Base-by-base conservation (phyloP, 2,329 filamentous ascomycete species). In the Colletotrichum sp. region DNA sequence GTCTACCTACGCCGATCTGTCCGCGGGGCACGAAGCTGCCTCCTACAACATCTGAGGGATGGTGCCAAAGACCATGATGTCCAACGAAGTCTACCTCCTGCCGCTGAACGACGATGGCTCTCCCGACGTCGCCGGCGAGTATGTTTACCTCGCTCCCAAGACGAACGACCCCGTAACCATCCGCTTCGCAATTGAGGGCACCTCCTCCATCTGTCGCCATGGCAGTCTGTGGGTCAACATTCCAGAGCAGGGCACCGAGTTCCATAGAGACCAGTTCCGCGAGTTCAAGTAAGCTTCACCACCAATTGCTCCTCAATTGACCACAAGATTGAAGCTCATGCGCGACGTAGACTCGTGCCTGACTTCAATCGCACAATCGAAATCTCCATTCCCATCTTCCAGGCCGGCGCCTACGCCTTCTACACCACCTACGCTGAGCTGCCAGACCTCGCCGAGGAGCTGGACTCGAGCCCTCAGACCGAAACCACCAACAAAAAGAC, bases 221-320 rank as follows among this genome's bases (percentile, higher is more conserved):
- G 97, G 98, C 75, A 98, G 95, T 82, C 90, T 99, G 78, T 99
- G 97, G 96, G 94, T 98, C 82, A 99, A 99, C 84, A 94, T 99
- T 76, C 97, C 97, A 9, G 91, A 93, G 77, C 89, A 93, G 80
- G 96, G 93, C 75, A 87, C 92, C 66, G 87, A 92, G 59, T 99
- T 99, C 82, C 90, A 92, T 78, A 93, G 97, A 80, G 90, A 94
- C 81, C 90, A 90, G 39, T 99, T 98, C 84, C 92, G 93, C 81
- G 94, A 98, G 86, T 98, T 94, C 90, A 96, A 95, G 96, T 98
- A 89, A 84, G 93, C 84, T 36, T 24, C 60, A 15, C 60, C 36
- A 15, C 36, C 48, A 43, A 28, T 43, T 16, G 34, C n/a, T 16
- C 28, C 18, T 32, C 65, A 43, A 55, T 69, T 63, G 28, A 52